phyloP scores from a whole-genome alignment of 305 asterid genomes.

The Solanum hybrid region DNA sequence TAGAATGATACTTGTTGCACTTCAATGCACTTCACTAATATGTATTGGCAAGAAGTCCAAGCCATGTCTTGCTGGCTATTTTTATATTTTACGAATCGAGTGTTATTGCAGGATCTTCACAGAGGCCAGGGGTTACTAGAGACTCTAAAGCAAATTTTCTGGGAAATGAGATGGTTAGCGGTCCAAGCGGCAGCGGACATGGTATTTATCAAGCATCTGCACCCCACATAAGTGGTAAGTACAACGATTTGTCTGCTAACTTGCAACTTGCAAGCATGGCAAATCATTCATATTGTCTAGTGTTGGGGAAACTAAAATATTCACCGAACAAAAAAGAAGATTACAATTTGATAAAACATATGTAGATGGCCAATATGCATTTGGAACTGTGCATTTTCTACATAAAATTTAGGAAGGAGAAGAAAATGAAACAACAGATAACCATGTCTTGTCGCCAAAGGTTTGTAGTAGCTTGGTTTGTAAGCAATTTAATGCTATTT shows the following conservation, averaged over 20 bases:
- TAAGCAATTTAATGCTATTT: neutral
- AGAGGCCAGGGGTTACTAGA: conserved; percentile 38
- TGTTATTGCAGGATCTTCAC: conserved; percentile 51
- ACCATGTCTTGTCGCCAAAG: neutral
- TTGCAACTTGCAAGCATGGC: neutral
- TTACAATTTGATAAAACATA: neutral
- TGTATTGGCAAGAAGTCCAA: neutral
- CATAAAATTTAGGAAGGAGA: neutral
- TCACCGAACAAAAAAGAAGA: neutral
- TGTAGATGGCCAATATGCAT: neutral
- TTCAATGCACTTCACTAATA: neutral
- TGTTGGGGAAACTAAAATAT: neutral
- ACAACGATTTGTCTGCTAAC: conserved; percentile 2
- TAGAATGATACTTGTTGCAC: conserved; percentile 12
- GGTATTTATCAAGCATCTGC: conserved; percentile 55
- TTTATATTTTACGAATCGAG: conserved; percentile 10
- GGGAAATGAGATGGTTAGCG: conserved; percentile 51
- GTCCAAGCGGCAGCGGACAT: conserved; percentile 52
- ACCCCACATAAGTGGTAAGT: conserved; percentile 38
- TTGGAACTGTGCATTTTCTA: neutral
- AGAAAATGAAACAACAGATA: neutral
- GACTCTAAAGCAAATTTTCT: conserved; percentile 45
- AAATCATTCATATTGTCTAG: neutral
- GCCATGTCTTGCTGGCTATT: neutral
- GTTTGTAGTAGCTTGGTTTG: neutral